Conservation (phyloP, 2,329 filamentous ascomycete genomes). For the Sporothrix luriei region DNA sequence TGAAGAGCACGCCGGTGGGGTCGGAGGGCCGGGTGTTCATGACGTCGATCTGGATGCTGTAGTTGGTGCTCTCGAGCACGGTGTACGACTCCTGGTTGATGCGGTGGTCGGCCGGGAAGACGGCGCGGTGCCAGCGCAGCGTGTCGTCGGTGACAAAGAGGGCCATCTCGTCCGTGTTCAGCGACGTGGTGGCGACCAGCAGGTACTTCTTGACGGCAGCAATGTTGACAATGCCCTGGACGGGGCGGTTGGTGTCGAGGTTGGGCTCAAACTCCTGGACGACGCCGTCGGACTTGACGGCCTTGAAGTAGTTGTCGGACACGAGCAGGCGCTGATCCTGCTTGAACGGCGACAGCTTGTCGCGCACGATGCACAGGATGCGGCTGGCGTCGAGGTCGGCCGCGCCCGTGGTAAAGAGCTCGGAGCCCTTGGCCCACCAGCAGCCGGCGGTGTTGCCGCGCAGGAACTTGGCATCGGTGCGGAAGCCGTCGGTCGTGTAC, state of each 20-base stretch:
- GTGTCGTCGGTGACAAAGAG: constrained; percentile 87
- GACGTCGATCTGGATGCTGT: constrained; percentile 96
- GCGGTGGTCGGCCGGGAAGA: constrained; percentile 81
- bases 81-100: constrained; percentile 87
- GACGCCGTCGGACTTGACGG: constrained; percentile 49
- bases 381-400: constrained; percentile 67
- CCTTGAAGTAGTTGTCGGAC: constrained; percentile 80
- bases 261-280: constrained; percentile 72
- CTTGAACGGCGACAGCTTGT: constrained; percentile 68
- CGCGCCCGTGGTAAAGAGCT: constrained; percentile 70
- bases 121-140: constrained; percentile 82
- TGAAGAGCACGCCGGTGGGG: constrained; percentile 85
- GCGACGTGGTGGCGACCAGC: constrained; percentile 77
- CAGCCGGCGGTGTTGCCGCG: constrained; percentile 73
- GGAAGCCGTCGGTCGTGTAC: constrained; percentile 88
- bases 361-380: constrained; percentile 77
- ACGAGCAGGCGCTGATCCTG: constrained; percentile 77
- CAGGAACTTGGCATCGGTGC: constrained; percentile 64
- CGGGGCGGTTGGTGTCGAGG: constrained; percentile 71
- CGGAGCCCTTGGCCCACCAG: constrained; percentile 80
- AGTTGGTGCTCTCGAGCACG: constrained; percentile 91
- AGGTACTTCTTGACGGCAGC: constrained; percentile 85
- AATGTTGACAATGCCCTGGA: constrained; percentile 78
- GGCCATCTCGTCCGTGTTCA: constrained; percentile 84
- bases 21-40: constrained; percentile 67